Percentiles rank a stretch among this genome's conserved stretches.
These are phyloP conservation scores for Aspergillus costaricaensis DNA, from an alignment of 2,329 filamentous ascomycete species.

Conservation along the genomic window DNA sequence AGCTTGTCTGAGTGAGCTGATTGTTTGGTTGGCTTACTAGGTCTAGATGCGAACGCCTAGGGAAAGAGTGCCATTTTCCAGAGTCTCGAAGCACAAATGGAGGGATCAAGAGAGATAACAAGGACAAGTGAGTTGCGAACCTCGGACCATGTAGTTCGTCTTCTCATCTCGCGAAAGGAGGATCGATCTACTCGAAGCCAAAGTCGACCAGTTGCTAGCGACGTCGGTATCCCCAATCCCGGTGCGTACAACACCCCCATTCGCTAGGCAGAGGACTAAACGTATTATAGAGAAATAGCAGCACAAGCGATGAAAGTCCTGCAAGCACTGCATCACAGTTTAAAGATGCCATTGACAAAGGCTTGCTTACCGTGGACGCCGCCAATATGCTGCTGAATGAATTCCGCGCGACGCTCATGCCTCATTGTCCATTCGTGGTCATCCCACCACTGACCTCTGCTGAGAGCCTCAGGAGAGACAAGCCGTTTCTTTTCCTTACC, in stretches of 20 bases:
- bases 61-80: not conserved
- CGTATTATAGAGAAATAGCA: not conserved
- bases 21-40: not conserved
- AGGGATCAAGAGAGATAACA: not conserved
- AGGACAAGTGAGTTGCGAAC: not conserved
- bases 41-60: not conserved
- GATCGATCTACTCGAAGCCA: not conserved
- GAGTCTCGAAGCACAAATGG: not conserved
- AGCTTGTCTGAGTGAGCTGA: not conserved
- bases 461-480: constrained; percentile 29
- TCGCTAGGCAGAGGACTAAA: not conserved
- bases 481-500: constrained; percentile 39
- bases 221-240: not conserved
- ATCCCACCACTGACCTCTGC: constrained; percentile 29
- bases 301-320: not conserved
- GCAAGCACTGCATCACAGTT: not conserved
- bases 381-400: constrained; percentile 29
- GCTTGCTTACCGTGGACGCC: constrained; percentile 19
- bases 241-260: not conserved
- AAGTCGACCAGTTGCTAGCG: not conserved
- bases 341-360: constrained; percentile 23
- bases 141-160: not conserved
- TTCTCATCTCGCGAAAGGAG: not conserved
- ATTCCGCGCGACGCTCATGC: constrained; percentile 39
- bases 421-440: constrained; percentile 42